These are phyloP conservation scores for Chrysochromulina parva DNA, from an alignment of 78 protist species.

Conservation along the genomic window DNA sequence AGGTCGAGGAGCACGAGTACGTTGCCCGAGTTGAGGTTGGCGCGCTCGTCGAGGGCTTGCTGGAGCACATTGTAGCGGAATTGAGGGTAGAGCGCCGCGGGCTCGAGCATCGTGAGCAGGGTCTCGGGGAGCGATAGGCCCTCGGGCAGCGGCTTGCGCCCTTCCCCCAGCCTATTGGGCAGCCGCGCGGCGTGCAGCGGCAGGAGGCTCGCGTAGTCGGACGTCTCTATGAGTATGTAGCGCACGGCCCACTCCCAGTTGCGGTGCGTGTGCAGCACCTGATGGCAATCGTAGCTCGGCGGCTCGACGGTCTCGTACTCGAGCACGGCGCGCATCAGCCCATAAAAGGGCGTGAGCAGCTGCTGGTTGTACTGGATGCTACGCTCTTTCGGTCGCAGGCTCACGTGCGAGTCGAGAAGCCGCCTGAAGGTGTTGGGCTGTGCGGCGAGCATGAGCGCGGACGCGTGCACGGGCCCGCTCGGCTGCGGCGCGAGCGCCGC, in stretches of 20 bases:
- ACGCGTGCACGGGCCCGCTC: too few relatives aligned
- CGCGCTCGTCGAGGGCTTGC: neutral
- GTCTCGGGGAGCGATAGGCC: neutral
- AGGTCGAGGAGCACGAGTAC: neutral
- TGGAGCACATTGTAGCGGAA: neutral
- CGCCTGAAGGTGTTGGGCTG: too few relatives aligned
- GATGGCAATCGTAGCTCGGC: neutral
- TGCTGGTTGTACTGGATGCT: neutral
- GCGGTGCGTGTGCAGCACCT: neutral
- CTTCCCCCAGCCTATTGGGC: too few relatives aligned
- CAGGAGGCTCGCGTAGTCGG: neutral
- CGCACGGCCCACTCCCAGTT: slow-evolving; percentile 11
- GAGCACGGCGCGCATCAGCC: neutral
- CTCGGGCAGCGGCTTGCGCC: neutral
- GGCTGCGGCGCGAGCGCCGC: neutral
- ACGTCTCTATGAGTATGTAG: neutral
- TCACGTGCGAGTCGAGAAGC: too few relatives aligned
- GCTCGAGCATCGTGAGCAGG: neutral
- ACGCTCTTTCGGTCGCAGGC: neutral
- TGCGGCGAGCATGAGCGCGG: too few relatives aligned
- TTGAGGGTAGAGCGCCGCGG: too few relatives aligned
- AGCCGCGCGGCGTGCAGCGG: too few relatives aligned
- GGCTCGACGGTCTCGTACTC: neutral
- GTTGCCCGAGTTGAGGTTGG: neutral
- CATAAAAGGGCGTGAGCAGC: neutral